These are phyloP conservation scores for Sporothrix globosa DNA, from an alignment of 2,329 filamentous ascomycete species.

Conservation along the genomic window DNA sequence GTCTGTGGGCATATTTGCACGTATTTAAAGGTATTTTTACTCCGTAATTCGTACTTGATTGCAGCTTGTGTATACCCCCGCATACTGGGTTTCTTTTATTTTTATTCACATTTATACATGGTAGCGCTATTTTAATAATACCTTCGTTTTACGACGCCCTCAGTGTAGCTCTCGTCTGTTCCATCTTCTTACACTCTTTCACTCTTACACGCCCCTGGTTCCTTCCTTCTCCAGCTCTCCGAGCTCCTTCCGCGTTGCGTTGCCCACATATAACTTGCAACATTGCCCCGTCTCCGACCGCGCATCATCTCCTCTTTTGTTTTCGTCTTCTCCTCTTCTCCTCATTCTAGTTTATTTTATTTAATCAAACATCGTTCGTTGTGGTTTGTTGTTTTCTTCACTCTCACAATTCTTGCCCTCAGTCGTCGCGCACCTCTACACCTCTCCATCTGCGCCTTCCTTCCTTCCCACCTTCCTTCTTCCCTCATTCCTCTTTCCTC, in stretches of 20 bases:
- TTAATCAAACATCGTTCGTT: neutral
- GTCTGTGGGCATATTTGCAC: too few relatives aligned
- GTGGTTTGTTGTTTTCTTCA: neutral
- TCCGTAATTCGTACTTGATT: too few relatives aligned
- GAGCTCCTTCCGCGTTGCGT: neutral
- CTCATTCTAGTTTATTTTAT: neutral
- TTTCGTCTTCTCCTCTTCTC: neutral
- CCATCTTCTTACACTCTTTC: neutral
- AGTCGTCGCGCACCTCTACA: too few relatives aligned
- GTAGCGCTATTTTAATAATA: neutral
- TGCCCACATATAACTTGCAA: slow-evolving; percentile 19
- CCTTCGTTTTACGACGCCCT: neutral
- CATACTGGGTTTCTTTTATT: neutral
- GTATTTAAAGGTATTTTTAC: too few relatives aligned
- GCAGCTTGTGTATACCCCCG: neutral
- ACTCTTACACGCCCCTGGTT: slow-evolving; percentile 17
- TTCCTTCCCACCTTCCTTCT: neutral
- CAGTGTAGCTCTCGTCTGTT: neutral
- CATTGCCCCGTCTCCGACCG: slow-evolving; percentile 4
- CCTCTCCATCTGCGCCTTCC: neutral
- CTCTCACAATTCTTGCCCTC: neutral
- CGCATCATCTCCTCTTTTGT: neutral
- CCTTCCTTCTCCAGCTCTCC: neutral
- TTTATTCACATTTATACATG: neutral
- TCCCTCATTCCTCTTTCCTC: neutral